These are phyloP conservation scores for Aspergillus niger DNA, from an alignment of 2,329 filamentous ascomycete genomes.

Conservation along the genomic window DNA sequence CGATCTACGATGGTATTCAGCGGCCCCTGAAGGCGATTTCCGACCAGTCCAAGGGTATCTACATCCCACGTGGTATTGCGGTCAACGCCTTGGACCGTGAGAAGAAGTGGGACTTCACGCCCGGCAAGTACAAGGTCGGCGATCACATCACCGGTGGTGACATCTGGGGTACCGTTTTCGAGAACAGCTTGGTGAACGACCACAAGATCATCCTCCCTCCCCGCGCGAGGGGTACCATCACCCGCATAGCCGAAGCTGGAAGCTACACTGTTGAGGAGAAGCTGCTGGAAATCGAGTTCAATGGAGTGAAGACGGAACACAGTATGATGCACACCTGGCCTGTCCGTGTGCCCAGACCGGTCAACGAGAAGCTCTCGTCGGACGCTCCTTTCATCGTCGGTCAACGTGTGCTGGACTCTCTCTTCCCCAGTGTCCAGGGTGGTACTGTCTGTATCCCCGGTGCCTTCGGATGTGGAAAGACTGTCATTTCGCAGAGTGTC, in stretches of 20 bases:
- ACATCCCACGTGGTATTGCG: constrained; percentile 92
- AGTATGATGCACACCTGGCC: constrained; percentile 99
- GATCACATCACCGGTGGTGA: constrained; percentile 97
- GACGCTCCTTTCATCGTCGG: constrained; percentile 92
- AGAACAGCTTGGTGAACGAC: constrained; percentile 91
- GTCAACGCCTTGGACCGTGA: constrained; percentile 83
- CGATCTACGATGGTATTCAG: constrained; percentile 99
- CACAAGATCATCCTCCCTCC: constrained; percentile 94
- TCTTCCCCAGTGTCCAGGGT: constrained; percentile 95
- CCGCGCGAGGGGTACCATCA: constrained; percentile 87
- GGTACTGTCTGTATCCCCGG: constrained; percentile 97
- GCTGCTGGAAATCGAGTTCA: constrained; percentile 93
- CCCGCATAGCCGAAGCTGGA: constrained; percentile 83
- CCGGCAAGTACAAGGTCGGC: constrained; percentile 80
- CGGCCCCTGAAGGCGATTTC: constrained; percentile 86
- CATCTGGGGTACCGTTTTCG: constrained; percentile 90
- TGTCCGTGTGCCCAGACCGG: constrained; percentile 90
- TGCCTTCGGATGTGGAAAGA: constrained; percentile 98
- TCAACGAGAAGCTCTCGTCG: constrained; percentile 87
- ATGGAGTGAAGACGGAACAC: constrained; percentile 90
- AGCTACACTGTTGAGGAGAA: constrained; percentile 93
- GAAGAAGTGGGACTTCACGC: constrained; percentile 97
- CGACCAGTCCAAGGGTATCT: constrained; percentile 79
- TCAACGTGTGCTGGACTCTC: constrained; percentile 91
- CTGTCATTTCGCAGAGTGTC: constrained; percentile 96